Percentiles rank a stretch among this genome's conserved stretches.
phyloP scores from a whole-genome alignment of 2,329 filamentous ascomycete genomes.

The Aspergillus melleus region DNA sequence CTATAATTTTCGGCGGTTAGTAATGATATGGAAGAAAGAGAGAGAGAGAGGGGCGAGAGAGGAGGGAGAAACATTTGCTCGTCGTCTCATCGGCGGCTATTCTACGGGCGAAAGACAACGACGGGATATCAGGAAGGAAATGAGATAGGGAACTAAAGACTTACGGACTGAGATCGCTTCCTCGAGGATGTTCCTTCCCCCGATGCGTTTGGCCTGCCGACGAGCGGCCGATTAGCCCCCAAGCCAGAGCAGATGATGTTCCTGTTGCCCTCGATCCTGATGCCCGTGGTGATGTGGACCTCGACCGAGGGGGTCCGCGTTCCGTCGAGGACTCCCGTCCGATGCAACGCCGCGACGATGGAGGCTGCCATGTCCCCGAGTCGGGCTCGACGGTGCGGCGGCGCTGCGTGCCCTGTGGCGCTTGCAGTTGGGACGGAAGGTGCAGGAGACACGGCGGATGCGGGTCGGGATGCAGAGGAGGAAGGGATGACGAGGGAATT shows the following conservation, averaged over 20 bases:
- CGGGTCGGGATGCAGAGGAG: constrained; percentile 4
- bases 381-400: constrained; percentile 25
- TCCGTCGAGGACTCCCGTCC: constrained; percentile 14
- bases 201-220: not conserved
- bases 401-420: constrained; percentile 12
- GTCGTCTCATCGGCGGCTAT: no score
- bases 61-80: not conserved
- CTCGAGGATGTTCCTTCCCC: constrained; percentile 11
- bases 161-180: constrained; percentile 26
- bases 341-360: constrained; percentile 24
- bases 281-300: constrained; percentile 30
- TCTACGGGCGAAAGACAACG: not conserved
- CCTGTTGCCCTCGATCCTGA: constrained; percentile 28
- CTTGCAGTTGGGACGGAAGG: constrained; percentile 2
- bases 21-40: not conserved
- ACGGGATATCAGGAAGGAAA: not conserved
- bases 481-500: constrained; percentile 34
- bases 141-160: not conserved
- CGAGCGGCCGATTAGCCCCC: not conserved
- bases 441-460: constrained; percentile 6
- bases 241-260: constrained; percentile 28
- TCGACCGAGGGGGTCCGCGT: constrained; percentile 17
- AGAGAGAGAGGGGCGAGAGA: not conserved
- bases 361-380: constrained; percentile 26
- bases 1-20: not conserved